phyloP scores from a whole-genome alignment of 257 asterid genomes.

The Nicotiana otophora region DNA sequence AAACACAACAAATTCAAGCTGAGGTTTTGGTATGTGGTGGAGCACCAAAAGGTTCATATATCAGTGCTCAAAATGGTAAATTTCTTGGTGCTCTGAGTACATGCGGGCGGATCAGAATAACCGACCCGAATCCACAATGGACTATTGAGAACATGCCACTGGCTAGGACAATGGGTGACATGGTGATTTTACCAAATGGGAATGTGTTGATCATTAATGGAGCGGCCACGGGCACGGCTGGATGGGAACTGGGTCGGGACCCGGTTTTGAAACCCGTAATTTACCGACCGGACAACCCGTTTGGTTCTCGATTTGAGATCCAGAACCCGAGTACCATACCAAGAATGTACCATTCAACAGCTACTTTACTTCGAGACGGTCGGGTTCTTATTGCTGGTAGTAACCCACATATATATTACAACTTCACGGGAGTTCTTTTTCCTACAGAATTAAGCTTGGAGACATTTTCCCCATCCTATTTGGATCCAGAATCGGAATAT shows the following conservation, averaged over 20 bases:
- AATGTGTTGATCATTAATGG: slow-evolving; percentile 22
- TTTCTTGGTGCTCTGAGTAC: slow-evolving; percentile 11
- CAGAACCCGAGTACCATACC: slow-evolving; percentile 13
- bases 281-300: neutral
- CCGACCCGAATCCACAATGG: slow-evolving; percentile 19
- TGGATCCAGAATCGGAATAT: neutral
- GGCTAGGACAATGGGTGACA: slow-evolving; percentile 25
- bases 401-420: slow-evolving; percentile 13
- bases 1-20: neutral
- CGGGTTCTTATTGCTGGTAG: slow-evolving; percentile 25
- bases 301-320: slow-evolving; percentile 8
- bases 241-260: slow-evolving; percentile 19
- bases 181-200: slow-evolving; percentile 18
- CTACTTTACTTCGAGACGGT: slow-evolving; percentile 15
- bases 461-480: slow-evolving; percentile 20
- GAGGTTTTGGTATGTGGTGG: slow-evolving; percentile 28
- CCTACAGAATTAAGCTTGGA: slow-evolving; percentile 23
- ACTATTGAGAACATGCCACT: slow-evolving; percentile 18
- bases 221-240: slow-evolving; percentile 17
- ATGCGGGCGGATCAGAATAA: slow-evolving; percentile 15
- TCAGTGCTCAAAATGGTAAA: slow-evolving; percentile 12
- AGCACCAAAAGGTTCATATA: slow-evolving; percentile 18
- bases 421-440: neutral
- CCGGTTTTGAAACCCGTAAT: slow-evolving; percentile 18
- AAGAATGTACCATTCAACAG: slow-evolving; percentile 21